Evolutionary conservation across 306 rosid genomes (phyloP).

Genomic region (Calophaca sinica): DNA sequence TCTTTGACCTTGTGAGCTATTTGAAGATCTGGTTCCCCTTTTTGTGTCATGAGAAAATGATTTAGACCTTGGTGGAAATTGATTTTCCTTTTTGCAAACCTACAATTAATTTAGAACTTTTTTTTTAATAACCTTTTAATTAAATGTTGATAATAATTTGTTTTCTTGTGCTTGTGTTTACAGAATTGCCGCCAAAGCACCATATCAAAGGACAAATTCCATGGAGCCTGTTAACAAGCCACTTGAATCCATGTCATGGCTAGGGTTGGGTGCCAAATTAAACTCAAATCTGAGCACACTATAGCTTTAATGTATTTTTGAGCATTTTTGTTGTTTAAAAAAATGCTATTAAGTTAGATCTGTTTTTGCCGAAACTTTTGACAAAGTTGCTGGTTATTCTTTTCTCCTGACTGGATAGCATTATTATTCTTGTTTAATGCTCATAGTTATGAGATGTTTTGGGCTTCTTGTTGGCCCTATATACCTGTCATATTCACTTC

Average conservation of each 20-base stretch:
- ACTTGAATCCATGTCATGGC: conserved; percentile 71
- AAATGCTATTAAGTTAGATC: conserved; percentile 36
- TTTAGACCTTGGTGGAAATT: not conserved
- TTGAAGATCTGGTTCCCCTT: not conserved
- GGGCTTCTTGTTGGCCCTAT: conserved; percentile 38
- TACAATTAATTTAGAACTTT: not conserved
- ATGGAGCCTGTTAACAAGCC: conserved; percentile 47
- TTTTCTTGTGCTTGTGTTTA: conserved; percentile 30
- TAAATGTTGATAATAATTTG: not conserved
- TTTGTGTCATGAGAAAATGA: not conserved
- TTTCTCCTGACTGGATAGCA: conserved; percentile 35
- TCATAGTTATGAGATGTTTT: conserved; percentile 33
- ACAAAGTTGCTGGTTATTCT: conserved; percentile 41
- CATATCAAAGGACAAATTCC: conserved; percentile 64
- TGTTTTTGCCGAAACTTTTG: conserved; percentile 41
- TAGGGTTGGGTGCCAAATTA: conserved; percentile 66
- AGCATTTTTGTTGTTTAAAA: conserved; percentile 35
- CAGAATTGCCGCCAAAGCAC: conserved; percentile 75
- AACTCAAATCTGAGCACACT: conserved; percentile 48
- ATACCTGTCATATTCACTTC: conserved; percentile 30
- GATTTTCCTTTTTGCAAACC: not conserved
- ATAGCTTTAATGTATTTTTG: conserved; percentile 40
- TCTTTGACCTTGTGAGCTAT: not conserved
- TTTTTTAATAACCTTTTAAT: not conserved
- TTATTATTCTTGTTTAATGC: conserved; percentile 31